A percentile compares a stretch with the other conserved stretches of the same genome.
Evolutionary conservation across 495 filamentous ascomycete species (phyloP).

Genomic region (Xylaria flabelliformis): DNA sequence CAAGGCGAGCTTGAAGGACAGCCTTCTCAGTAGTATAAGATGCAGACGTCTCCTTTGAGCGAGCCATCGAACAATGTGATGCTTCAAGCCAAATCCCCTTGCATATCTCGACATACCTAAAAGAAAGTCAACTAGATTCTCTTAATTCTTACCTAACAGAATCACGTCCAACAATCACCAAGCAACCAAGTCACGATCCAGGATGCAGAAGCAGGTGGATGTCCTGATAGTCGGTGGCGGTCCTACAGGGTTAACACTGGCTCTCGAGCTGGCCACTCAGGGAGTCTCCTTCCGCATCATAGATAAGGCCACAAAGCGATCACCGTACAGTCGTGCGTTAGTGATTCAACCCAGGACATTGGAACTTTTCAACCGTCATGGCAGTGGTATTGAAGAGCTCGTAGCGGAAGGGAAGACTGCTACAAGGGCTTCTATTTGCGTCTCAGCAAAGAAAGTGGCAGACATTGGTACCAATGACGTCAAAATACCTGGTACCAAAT

Average conservation of each 20-base stretch:
- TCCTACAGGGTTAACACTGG: conserved; percentile 42
- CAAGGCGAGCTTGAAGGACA: conserved; percentile 6
- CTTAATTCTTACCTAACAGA: background rate
- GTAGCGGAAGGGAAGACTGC: conserved; percentile 28
- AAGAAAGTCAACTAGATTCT: background rate
- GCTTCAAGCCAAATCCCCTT: background rate
- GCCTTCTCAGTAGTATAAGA: conserved; percentile 6
- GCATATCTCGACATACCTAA: background rate
- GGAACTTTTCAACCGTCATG: conserved; percentile 50
- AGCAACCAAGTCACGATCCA: background rate
- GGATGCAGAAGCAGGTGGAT: conserved; percentile 35
- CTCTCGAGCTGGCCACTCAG: conserved; percentile 45
- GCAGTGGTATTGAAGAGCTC: conserved; percentile 29
- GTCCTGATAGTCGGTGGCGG: conserved; percentile 47
- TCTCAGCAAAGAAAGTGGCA: conserved; percentile 34
- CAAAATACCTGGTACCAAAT: conserved; percentile 28
- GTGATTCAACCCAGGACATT: conserved; percentile 47
- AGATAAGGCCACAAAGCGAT: conserved; percentile 39
- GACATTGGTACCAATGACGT: conserved; percentile 23
- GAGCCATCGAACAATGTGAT: background rate
- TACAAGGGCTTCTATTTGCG: conserved; percentile 28
- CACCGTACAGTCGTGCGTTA: conserved; percentile 47
- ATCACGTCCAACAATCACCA: background rate
- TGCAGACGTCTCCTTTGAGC: background rate
- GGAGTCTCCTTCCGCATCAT: conserved; percentile 46